Base-by-base conservation (phyloP, 2,329 filamentous ascomycete genomes). In the Corinectria fuckeliana region DNA sequence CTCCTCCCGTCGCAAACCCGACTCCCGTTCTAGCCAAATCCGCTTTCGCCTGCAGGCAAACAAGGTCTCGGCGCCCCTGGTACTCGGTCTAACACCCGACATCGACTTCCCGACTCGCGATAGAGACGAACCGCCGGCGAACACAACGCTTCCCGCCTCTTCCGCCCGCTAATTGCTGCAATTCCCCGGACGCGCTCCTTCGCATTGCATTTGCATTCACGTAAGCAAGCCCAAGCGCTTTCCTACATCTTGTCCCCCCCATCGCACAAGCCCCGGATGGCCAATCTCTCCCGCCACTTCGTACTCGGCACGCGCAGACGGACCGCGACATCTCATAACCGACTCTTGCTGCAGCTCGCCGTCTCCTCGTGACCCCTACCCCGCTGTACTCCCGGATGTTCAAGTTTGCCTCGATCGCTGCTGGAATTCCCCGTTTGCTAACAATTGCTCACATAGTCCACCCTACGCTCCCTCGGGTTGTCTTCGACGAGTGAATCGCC, bases 281-380 rank as follows among this genome's bases (percentile, higher is more conserved):
- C 50, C 53, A 49, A 56, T 44, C 30, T 36, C 50, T 25, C 34
- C 36, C 57, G 39, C 49, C 61, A 42, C 42, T 44, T 60, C 32
- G 59, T 61, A 62, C 57, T 58, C 65, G 59, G 54, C 45, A 62
- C 69, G 64, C 48, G 54, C 60, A 52, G 58, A 52, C 57, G 36
- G 48, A 61, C 58, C 18, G 59, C 49, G 56, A 61, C 60, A 59
- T 60, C 60, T 60, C 60, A 55, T 64, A 69, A 56, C 63, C 68
- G 60, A 64, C 51, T 61, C 53, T 34, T 56, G 41, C 68, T 72
- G 71, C 70, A 70, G 57, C 63, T 61, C 53, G 50, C 71, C 71
- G 71, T 60, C 25, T 50, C 34, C 63, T 69, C 58, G 67, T 67
- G 68, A 70, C 63, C 48, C 39, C 48, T 47, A 32, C 54, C 50